Percentiles rank a stretch among this genome's conserved stretches.
These are phyloP conservation scores for Gentiana macrophylla DNA, from an alignment of 257 asterid genomes.

Conservation along the genomic window DNA sequence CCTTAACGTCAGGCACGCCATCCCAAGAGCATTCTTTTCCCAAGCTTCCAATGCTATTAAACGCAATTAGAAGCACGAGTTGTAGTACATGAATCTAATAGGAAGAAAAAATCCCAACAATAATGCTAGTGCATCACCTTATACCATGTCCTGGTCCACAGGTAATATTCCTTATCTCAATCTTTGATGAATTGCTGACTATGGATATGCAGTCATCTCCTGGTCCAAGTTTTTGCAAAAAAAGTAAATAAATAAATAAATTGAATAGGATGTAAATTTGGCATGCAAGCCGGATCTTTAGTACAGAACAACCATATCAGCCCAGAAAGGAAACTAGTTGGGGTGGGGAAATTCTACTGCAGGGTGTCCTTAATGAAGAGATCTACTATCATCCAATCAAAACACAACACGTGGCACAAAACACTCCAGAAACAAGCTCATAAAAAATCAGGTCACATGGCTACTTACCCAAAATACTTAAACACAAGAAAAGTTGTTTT, in stretches of 20 bases:
- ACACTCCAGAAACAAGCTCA: too few relatives aligned
- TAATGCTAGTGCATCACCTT: conserved; percentile 35
- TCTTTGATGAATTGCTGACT: conserved; percentile 60
- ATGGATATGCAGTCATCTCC: conserved; percentile 96
- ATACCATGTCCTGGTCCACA: conserved; percentile 85
- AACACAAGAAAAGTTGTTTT: too few relatives aligned
- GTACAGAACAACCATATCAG: neutral
- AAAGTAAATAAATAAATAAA: neutral
- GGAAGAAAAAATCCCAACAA: neutral
- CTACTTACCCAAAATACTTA: too few relatives aligned
- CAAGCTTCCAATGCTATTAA: conserved; percentile 76
- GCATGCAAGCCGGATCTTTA: neutral
- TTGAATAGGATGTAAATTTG: neutral
- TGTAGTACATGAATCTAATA: neutral
- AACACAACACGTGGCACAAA: too few relatives aligned
- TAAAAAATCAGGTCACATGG: too few relatives aligned
- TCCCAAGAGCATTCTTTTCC: conserved; percentile 46
- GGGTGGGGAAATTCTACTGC: too few relatives aligned
- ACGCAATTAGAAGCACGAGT: neutral
- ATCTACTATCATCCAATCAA: too few relatives aligned
- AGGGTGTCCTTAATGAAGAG: too few relatives aligned
- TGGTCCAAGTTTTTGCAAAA: conserved; percentile 12
- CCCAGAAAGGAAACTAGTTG: neutral
- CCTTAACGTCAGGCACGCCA: conserved; percentile 45
- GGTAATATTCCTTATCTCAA: conserved; percentile 31